Base-by-base conservation (phyloP, 352 stramenopile genomes). In the Achlya hypogyna region DNA sequence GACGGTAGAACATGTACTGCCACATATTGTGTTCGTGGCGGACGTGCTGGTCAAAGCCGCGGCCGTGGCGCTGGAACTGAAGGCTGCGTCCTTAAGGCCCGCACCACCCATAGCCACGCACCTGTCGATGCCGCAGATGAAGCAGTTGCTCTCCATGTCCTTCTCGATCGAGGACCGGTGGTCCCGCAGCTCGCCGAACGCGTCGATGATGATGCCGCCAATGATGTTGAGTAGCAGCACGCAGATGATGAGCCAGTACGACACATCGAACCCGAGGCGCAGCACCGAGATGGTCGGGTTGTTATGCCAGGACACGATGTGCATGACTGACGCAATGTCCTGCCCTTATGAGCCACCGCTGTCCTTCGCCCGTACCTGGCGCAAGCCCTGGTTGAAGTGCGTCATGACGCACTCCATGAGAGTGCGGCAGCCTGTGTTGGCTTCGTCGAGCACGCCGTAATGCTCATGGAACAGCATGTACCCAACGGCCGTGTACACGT, bases 41-140 rank as follows among this genome's bases (percentile, higher is more conserved):
- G 6, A 38, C 47, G 54, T 64, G 54, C 12, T 22, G 2, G 54
- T 22, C 27, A 52, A 64, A 64, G 25, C 47, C 47, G 35, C 52
- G 10, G 54, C 45, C 32, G 6, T 35, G 40, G 5, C 54, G 31
- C 20, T 38, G 47, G 22, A 28, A 35, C 54, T 51, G 45, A 34
- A 16, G 52, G 23, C 54, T 64, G 54, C 54, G 40, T 29, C 29
- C 23, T 38, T 22, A 45, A 38, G 22, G 20, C 34, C 22, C 32
- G 32, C 32, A 22, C 35, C 34, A 18, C 45, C 22, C 22, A 64
- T 34, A 45, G 38, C 14, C 67, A n/a, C n/a, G 51, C 53, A 56
- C 51, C 68, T 65, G 10, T 43, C 45, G 32, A 72, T 72, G 40
- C 62, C 62, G 60, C 68, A 72, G 20, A 72, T 54, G 40, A 35